Evolutionary conservation across 2,329 filamentous ascomycete species (phyloP), one percentile per base, ranked within the genome.

Genomic region (Scytalidium sp.): DNA sequence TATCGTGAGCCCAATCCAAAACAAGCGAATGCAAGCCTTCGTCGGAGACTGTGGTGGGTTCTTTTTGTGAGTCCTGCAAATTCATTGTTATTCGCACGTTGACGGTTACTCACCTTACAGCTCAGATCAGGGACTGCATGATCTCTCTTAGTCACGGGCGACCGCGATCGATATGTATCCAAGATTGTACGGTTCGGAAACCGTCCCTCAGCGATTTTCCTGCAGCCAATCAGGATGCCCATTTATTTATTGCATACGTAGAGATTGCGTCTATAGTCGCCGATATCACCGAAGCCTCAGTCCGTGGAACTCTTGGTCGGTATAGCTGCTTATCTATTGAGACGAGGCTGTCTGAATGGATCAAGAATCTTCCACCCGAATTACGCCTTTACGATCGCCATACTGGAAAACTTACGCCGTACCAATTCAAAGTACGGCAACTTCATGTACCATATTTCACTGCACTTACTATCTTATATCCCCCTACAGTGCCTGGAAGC

Each of bases 41-140:
- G 70, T 42, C 66, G 64, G 43, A 61, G 69, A 44, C 59, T 74
- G 6, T 74, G 70, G 70, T 74, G 70, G 71, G 69, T 68, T 19
- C 53, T 73, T 19, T 68, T 69, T 43, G 68, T 70, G 45, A 60
- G 68, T 54, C 10, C 15, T 19, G 11, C 15, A 36, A 36, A 15
- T n/a, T 15, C 13, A n/a, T n/a, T 15, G 5, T 36, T n/a, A n/a
- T n/a, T n/a, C 15, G 15, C 15, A 36, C 13, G 4, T 8, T 8
- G 5, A 36, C 15, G 17, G 13, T 10, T 36, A n/a, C 17, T 36
- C 15, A 36, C 17, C 11, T 36, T 36, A n/a, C 7, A 42, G 51
- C 32, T 39, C 27, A 67, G 64, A 60, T 63, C 8, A 56, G 66
- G 55, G 70, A 73, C 50, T 68, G 63, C 45, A 54, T 72, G 17